phyloP scores from a whole-genome alignment of 2,329 filamentous ascomycete genomes.

The Didymellaceae sp. region DNA sequence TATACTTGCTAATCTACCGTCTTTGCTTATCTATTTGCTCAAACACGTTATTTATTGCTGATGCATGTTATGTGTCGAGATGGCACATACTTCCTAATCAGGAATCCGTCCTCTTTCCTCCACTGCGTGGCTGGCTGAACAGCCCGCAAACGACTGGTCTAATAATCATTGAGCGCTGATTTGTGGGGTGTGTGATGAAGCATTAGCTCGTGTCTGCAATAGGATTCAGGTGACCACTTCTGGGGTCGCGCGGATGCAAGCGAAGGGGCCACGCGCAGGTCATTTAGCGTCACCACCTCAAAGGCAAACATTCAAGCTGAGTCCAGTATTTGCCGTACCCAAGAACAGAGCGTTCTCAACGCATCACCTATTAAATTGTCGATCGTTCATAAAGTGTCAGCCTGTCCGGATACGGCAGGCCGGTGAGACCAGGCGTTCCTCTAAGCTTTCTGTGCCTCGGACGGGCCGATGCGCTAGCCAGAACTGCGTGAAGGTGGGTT shows the following conservation, averaged over 20 bases:
- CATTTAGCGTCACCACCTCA: too few species aligned
- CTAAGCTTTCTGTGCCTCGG: slow-evolving; percentile 3
- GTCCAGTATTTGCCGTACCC: too few species aligned
- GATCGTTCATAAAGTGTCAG: too few species aligned
- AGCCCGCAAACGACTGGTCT: neutral
- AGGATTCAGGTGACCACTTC: slow-evolving; percentile 3
- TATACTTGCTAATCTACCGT: too few species aligned
- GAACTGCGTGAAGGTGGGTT: slow-evolving; percentile 2
- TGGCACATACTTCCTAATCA: neutral
- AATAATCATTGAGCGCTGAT: neutral
- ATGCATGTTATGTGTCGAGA: too few species aligned
- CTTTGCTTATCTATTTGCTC: too few species aligned
- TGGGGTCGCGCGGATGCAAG: neutral
- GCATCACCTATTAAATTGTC: neutral
- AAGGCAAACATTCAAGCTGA: neutral
- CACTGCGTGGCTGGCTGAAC: neutral
- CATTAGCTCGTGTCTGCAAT: neutral
- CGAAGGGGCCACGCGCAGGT: neutral
- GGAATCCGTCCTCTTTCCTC: neutral
- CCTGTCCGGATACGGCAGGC: neutral
- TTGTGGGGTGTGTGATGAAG: neutral
- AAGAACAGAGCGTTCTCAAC: too few species aligned
- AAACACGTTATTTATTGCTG: too few species aligned
- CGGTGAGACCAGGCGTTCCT: neutral
- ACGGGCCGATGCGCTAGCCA: slow-evolving; percentile 7